These are phyloP conservation scores for Aureoboletus auriporus DNA, from an alignment of 768 basidiomycete species.

Conservation along the genomic window DNA sequence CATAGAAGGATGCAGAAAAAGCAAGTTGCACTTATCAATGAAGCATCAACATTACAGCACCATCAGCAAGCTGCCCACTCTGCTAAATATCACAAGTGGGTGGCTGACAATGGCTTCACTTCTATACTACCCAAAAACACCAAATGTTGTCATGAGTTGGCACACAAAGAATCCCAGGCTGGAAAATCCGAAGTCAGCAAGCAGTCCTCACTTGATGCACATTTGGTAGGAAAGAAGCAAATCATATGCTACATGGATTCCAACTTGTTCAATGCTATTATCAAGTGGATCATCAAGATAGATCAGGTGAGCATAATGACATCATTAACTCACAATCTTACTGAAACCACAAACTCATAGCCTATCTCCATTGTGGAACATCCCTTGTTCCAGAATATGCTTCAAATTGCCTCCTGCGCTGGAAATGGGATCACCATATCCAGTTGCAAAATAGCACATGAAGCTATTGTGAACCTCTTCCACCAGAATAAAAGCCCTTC, in stretches of 20 bases:
- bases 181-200: background rate
- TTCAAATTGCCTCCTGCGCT: too few species aligned
- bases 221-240: background rate
- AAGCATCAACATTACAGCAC: background rate
- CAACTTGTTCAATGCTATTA: background rate
- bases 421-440: background rate
- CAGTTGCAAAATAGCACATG: background rate
- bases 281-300: background rate
- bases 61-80: background rate
- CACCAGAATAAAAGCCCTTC: background rate
- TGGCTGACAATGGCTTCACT: background rate
- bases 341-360: background rate
- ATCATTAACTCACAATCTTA: background rate
- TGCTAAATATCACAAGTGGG: background rate
- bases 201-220: background rate
- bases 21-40: background rate
- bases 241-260: background rate
- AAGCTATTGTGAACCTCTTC: background rate
- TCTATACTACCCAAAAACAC: background rate
- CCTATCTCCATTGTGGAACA: background rate
- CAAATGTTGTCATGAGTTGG: background rate
- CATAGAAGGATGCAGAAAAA: background rate
- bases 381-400: too few species aligned
- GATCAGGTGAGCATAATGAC: background rate
- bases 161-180: background rate